These are phyloP conservation scores for Diaporthe vaccinii DNA, from an alignment of 2,329 filamentous ascomycete genomes.

Conservation along the genomic window DNA sequence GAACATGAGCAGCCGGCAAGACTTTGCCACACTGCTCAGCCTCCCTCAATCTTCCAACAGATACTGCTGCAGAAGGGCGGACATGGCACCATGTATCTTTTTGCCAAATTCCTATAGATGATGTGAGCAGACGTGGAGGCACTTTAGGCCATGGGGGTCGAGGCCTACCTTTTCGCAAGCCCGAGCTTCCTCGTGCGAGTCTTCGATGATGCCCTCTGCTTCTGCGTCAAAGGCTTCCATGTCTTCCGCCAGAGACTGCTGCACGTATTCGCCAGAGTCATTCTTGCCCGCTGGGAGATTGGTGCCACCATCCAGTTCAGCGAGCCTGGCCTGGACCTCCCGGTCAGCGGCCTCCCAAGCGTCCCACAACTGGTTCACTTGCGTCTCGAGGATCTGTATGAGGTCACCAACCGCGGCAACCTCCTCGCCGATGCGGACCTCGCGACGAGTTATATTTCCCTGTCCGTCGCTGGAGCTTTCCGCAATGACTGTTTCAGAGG, in stretches of 20 bases:
- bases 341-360: constrained; percentile 58
- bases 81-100: constrained; percentile 39
- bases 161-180: constrained; percentile 36
- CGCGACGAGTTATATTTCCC: not conserved
- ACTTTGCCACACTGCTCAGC: not conserved
- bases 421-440: constrained; percentile 26
- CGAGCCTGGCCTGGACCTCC: constrained; percentile 50
- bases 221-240: constrained; percentile 26
- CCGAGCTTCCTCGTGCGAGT: constrained; percentile 35
- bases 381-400: constrained; percentile 39
- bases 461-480: not conserved
- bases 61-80: constrained; percentile 38
- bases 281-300: not conserved
- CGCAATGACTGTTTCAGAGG: constrained; percentile 20
- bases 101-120: constrained; percentile 28
- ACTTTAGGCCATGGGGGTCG: not conserved
- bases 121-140: constrained; percentile 1
- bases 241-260: constrained; percentile 30
- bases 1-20: not conserved
- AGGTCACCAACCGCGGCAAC: constrained; percentile 40
- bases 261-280: not conserved
- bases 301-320: constrained; percentile 14
- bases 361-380: constrained; percentile 42
- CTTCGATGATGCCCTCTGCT: constrained; percentile 24
- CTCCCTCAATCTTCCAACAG: constrained; percentile 36